A percentile compares a stretch with the other conserved stretches of the same genome.
These are phyloP conservation scores for Blastomyces gilchristii DNA, from an alignment of 2,329 filamentous ascomycete species.

Conservation along the genomic window DNA sequence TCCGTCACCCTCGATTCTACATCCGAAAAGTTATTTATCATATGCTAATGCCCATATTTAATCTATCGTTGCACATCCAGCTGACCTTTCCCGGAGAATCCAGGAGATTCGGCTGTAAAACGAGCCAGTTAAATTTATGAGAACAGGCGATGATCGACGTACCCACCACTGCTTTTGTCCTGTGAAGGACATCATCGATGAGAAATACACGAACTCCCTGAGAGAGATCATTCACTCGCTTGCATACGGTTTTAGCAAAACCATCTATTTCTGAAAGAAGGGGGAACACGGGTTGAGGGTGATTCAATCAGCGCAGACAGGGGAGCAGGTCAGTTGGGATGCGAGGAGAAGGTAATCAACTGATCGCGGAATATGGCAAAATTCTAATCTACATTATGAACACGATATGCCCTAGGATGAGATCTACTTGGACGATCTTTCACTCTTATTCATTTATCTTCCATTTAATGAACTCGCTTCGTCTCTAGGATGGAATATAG, in stretches of 20 bases:
- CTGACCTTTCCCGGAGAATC: constrained; percentile 8
- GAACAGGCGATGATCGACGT: neutral
- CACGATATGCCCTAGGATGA: neutral
- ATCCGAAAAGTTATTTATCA: too few species aligned
- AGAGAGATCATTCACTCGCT: neutral
- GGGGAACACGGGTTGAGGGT: neutral
- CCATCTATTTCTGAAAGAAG: neutral
- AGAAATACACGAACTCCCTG: neutral
- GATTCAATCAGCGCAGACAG: neutral
- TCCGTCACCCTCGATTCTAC: neutral
- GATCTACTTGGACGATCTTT: neutral
- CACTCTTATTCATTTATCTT: neutral
- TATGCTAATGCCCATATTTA: neutral
- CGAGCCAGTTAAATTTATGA: neutral
- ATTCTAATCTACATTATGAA: neutral
- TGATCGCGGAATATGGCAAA: neutral
- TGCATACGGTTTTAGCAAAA: neutral
- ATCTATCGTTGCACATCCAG: neutral
- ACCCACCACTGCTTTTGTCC: neutral
- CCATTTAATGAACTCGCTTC: neutral
- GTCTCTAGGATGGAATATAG: neutral
- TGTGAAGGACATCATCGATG: neutral
- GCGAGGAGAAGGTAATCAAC: neutral
- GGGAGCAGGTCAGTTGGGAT: neutral
- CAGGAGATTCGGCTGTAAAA: constrained; percentile 12